Evolutionary conservation across 352 stramenopile genomes (phyloP).

Genomic region (Plasmopara halstedii): DNA sequence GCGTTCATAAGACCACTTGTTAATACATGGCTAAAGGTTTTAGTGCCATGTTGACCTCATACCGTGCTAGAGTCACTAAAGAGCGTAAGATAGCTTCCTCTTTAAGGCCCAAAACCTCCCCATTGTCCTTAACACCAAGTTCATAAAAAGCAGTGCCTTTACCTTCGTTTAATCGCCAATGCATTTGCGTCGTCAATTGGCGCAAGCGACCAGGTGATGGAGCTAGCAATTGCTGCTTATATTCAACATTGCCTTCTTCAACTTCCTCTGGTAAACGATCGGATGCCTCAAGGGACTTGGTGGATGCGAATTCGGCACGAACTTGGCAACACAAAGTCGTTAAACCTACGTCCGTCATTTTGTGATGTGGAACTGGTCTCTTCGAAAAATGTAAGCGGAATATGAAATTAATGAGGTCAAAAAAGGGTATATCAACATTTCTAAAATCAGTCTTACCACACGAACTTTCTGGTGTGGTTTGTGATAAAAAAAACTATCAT

Average conservation of each 20-base stretch:
- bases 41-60: conserved; percentile 7
- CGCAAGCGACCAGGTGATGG: conserved; percentile 59
- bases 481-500: too few relatives aligned
- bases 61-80: conserved; percentile 54
- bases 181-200: conserved; percentile 86
- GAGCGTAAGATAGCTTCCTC: conserved; percentile 63
- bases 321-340: conserved; percentile 15
- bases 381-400: too few relatives aligned
- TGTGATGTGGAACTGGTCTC: too few relatives aligned
- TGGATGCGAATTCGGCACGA: conserved; percentile 14
- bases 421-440: too few relatives aligned
- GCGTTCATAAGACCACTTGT: neutral
- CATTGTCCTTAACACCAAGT: conserved; percentile 82
- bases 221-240: conserved; percentile 85
- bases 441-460: too few relatives aligned
- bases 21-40: conserved; percentile 10
- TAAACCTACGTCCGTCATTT: conserved; percentile 21
- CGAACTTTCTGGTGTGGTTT: too few relatives aligned
- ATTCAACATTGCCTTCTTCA: conserved; percentile 88
- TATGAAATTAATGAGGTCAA: too few relatives aligned
- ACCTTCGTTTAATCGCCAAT: conserved; percentile 88
- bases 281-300: neutral
- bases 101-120: conserved; percentile 57
- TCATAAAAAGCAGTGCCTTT: conserved; percentile 82
- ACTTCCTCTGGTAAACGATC: conserved; percentile 57